These are phyloP conservation scores for Fusarium anguioides DNA, from an alignment of 2,329 filamentous ascomycete species.

Conservation along the genomic window DNA sequence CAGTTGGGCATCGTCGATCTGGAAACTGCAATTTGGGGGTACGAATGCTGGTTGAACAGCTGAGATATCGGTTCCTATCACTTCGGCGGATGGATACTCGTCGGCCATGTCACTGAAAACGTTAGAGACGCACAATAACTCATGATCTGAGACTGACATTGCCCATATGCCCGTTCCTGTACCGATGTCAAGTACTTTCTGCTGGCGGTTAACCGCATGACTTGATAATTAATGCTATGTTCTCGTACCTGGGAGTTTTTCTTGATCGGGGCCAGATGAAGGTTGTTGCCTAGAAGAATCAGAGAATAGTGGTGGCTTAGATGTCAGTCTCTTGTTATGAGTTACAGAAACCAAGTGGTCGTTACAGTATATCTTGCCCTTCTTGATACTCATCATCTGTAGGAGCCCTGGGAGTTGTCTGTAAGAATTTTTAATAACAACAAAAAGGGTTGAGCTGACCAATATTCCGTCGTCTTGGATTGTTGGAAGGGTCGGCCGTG, in stretches of 20 bases:
- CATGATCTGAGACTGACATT: conserved; percentile 17
- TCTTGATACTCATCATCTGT: conserved; percentile 30
- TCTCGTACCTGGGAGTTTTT: conserved; percentile 14
- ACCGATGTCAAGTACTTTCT: conserved; percentile 60
- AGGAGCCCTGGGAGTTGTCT: conserved; percentile 20
- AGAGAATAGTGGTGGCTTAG: conserved; percentile 20
- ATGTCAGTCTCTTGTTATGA: background rate
- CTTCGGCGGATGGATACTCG: conserved; percentile 43
- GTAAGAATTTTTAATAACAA: background rate
- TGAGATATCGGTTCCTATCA: conserved; percentile 52
- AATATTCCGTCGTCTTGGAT: conserved; percentile 44
- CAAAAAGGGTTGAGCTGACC: conserved; percentile 10
- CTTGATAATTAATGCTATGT: too few species aligned
- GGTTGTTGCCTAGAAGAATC: conserved; percentile 49
- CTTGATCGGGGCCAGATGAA: conserved; percentile 49
- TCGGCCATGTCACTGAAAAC: conserved; percentile 46
- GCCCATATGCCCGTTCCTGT: conserved; percentile 70
- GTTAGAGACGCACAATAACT: background rate
- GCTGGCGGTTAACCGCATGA: background rate
- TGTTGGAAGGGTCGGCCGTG: conserved; percentile 45
- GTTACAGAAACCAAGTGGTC: background rate
- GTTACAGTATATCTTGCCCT: conserved; percentile 22
- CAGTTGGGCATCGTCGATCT: conserved; percentile 50
- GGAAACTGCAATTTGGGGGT: conserved; percentile 48
- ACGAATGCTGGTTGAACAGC: conserved; percentile 49